Percentiles rank a stretch among this genome's conserved stretches.
phyloP scores from a whole-genome alignment of 495 filamentous ascomycete species.

The Choiromyces venosus region DNA sequence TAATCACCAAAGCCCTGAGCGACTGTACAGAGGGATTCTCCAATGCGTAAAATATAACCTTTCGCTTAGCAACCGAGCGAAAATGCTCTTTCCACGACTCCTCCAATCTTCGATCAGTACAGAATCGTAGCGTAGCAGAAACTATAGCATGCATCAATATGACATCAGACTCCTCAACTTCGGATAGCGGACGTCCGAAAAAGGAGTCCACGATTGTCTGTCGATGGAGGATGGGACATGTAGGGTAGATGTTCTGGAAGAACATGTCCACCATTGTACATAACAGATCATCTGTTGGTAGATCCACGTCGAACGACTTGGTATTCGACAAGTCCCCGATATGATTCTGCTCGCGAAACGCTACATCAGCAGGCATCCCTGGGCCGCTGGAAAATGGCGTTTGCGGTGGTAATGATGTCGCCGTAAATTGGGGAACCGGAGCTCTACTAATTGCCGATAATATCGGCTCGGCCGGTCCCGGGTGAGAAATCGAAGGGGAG shows the following conservation, averaged over 20 bases:
- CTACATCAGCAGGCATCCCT: slow-evolving; percentile 36
- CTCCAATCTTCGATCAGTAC: slow-evolving; percentile 64
- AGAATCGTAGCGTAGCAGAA: slow-evolving; percentile 77
- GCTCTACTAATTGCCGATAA: slow-evolving; percentile 40
- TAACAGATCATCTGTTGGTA: slow-evolving; percentile 78
- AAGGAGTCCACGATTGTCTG: slow-evolving; percentile 71
- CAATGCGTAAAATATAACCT: slow-evolving; percentile 74
- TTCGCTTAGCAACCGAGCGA: slow-evolving; percentile 73
- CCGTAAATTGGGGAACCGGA: slow-evolving; percentile 38
- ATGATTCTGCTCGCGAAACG: slow-evolving; percentile 35
- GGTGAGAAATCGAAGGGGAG: slow-evolving; percentile 33
- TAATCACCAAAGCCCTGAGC: slow-evolving; percentile 75
- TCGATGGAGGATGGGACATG: slow-evolving; percentile 83
- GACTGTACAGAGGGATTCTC: slow-evolving; percentile 85
- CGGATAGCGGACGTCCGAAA: slow-evolving; percentile 60
- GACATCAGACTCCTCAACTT: slow-evolving; percentile 71
- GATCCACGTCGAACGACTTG: slow-evolving; percentile 61
- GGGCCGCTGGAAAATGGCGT: slow-evolving; percentile 43
- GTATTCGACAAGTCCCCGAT: slow-evolving; percentile 39
- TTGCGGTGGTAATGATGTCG: slow-evolving; percentile 48
- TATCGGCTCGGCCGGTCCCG: slow-evolving; percentile 46
- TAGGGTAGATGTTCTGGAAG: slow-evolving; percentile 85
- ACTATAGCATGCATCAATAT: slow-evolving; percentile 83
- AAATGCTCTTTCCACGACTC: slow-evolving; percentile 65
- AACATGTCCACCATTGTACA: slow-evolving; percentile 78